Evolutionary conservation across 1,284 basidiomycete species (phyloP).

Genomic region (Coniophora puteana): DNA sequence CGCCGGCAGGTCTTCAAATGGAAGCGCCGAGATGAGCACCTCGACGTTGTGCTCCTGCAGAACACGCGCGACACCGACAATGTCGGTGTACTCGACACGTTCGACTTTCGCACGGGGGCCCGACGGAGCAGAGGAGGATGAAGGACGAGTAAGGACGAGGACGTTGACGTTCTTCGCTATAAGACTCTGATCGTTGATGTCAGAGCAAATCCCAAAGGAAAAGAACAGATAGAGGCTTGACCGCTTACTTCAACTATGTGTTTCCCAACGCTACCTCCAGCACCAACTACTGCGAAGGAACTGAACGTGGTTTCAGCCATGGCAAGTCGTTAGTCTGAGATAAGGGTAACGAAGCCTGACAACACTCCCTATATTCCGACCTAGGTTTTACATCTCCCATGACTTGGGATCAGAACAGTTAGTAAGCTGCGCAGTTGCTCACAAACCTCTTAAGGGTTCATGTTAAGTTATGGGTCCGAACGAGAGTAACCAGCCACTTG

Average conservation of each 20-base stretch:
- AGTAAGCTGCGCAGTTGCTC: no score
- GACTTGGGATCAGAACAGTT: no score
- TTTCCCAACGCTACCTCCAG: slow-evolving; percentile 25
- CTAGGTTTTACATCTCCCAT: no score
- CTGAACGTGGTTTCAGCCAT: no score
- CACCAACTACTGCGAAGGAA: slow-evolving; percentile 28
- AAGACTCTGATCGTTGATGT: no score
- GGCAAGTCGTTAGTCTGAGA: no score
- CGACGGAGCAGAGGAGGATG: neutral
- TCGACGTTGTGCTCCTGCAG: slow-evolving; percentile 10
- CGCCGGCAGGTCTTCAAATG: neutral
- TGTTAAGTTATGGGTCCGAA: no score
- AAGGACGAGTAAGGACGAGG: neutral
- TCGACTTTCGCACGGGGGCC: neutral
- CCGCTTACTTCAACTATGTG: slow-evolving; percentile 25
- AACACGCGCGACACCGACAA: slow-evolving; percentile 5
- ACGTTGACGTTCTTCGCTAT: neutral
- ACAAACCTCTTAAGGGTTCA: no score
- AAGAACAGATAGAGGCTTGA: no score
- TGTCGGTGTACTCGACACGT: neutral
- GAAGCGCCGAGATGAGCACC: slow-evolving; percentile 16
- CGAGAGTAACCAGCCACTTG: no score
- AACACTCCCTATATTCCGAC: no score
- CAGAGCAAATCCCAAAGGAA: neutral
- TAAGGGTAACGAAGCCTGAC: no score